phyloP scores from a whole-genome alignment of 1,139 yeast genomes.

The Hansenula anomala region DNA sequence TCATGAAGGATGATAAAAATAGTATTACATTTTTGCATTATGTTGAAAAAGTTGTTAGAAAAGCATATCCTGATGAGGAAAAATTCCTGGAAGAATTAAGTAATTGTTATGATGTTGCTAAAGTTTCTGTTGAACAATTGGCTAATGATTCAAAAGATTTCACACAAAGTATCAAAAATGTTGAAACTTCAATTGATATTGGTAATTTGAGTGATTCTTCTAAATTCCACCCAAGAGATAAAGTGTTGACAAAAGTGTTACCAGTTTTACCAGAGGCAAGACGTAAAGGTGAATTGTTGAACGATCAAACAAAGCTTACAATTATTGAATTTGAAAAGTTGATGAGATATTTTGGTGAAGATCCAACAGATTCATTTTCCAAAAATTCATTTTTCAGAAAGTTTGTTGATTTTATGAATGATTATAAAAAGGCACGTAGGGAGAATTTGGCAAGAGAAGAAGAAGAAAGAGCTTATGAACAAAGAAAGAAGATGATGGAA shows the following conservation, averaged over 20 bases:
- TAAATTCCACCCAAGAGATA: constrained; percentile 70
- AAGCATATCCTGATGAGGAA: constrained; percentile 62
- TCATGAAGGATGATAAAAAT: constrained; percentile 73
- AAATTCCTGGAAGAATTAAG: constrained; percentile 55
- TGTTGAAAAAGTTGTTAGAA: constrained; percentile 68
- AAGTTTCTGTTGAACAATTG: constrained; percentile 64
- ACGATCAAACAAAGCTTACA: constrained; percentile 60
- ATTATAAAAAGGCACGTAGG: constrained; percentile 58
- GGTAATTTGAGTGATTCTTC: constrained; percentile 76
- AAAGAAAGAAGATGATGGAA: constrained; percentile 57
- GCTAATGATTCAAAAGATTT: constrained; percentile 58
- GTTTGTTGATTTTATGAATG: constrained; percentile 59
- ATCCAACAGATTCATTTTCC: constrained; percentile 62
- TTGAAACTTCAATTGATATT: constrained; percentile 65
- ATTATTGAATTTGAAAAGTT: constrained; percentile 63
- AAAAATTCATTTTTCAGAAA: constrained; percentile 64
- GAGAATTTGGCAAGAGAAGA: constrained; percentile 69
- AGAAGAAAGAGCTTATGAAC: constrained; percentile 62
- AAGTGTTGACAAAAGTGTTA: constrained; percentile 54
- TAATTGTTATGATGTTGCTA: constrained; percentile 55
- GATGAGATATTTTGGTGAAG: constrained; percentile 78
- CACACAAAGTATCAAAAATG: constrained; percentile 54
- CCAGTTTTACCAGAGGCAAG: constrained; percentile 67
- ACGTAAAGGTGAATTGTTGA: constrained; percentile 56
- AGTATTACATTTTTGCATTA: constrained; percentile 77